These are phyloP conservation scores for Eucommia ulmoides DNA, from an alignment of 257 asterid species.

Conservation along the genomic window DNA sequence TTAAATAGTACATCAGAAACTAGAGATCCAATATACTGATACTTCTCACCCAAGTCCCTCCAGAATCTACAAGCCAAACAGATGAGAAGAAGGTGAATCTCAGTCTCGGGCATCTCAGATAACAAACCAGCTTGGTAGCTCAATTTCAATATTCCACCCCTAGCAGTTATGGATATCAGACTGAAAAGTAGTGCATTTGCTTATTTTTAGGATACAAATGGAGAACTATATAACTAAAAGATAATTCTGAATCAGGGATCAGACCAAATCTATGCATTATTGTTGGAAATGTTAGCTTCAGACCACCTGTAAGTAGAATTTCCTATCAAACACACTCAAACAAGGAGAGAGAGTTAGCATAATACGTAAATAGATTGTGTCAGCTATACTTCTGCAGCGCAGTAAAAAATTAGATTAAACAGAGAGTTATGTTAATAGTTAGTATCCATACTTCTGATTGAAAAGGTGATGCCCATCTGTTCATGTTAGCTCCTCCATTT, in stretches of 20 bases:
- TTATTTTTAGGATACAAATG: background rate
- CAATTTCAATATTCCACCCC: no score
- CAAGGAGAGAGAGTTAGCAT: constrained; percentile 28
- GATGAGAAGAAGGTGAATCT: background rate
- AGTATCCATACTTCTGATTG: constrained; percentile 99
- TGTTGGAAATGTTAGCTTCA: constrained; percentile 47
- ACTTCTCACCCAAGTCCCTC: background rate
- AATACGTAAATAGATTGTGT: constrained; percentile 18
- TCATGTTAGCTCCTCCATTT: constrained; percentile 98
- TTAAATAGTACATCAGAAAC: constrained; percentile 15
- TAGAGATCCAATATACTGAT: constrained; percentile 5
- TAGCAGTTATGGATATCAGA: no score
- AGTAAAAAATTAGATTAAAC: constrained; percentile 53
- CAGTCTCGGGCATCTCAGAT: background rate
- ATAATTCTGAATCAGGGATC: constrained; percentile 2
- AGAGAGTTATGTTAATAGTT: constrained; percentile 87
- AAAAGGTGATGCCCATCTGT: constrained; percentile 96
- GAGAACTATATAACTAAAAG: constrained; percentile 12
- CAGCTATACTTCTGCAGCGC: constrained; percentile 32
- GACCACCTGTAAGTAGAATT: constrained; percentile 35
- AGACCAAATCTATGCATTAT: constrained; percentile 15
- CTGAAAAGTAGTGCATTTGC: no score
- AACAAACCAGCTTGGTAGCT: no score
- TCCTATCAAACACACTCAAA: constrained; percentile 22
- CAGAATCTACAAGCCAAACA: background rate